Evolutionary conservation across 1,284 basidiomycete genomes (phyloP), one percentile per base, ranked within the genome.

Genomic region (Rhizopogon parksii): DNA sequence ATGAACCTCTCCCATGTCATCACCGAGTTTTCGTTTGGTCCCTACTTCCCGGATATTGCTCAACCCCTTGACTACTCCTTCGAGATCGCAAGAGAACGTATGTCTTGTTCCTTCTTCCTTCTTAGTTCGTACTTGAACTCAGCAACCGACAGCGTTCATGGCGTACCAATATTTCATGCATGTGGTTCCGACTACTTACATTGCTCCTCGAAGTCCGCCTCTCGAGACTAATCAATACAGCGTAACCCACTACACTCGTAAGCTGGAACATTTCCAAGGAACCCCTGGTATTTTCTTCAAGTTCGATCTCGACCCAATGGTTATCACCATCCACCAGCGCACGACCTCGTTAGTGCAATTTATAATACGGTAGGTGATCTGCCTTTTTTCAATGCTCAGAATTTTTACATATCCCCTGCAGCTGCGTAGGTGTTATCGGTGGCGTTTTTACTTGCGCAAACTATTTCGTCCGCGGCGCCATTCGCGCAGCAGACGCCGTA

Each of bases 1-100:
- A 96, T 99, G 92, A 98, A 99, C 65, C 77, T 98, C 32, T 92
- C 91, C 1, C 95, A 99, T 70, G 85, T 97, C 52, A 92, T 98
- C 58, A 88, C 88, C 56, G 95, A 98, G 68, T 95, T 97, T 67
- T 96, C 93, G 1, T 98, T 98, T 61, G 95, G 95, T 0, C 90
- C 93, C 0, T 89, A 91, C 73, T 98, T 97, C 74, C 95, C 95
- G 0, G 88, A 94, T 47, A 98, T 99, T 53, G 79, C 84, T 0
- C 95, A 99, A 67, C 95, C 95, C 2, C 78, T 99, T 34, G 95
- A 98, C 62, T 83, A 92, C 63, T 91, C 89, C 0, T 86, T 90
- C 53, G 93, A 97, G 65, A 68, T 87, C 1, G 85, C 95, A 0
- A 68, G 82, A 34, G 77, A 93, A 40, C 83, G 90, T 93, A 61